A percentile compares a stretch with the other conserved stretches of the same genome.
phyloP scores from a whole-genome alignment of 2,329 filamentous ascomycete species.

The Trichophaea hybrida region DNA sequence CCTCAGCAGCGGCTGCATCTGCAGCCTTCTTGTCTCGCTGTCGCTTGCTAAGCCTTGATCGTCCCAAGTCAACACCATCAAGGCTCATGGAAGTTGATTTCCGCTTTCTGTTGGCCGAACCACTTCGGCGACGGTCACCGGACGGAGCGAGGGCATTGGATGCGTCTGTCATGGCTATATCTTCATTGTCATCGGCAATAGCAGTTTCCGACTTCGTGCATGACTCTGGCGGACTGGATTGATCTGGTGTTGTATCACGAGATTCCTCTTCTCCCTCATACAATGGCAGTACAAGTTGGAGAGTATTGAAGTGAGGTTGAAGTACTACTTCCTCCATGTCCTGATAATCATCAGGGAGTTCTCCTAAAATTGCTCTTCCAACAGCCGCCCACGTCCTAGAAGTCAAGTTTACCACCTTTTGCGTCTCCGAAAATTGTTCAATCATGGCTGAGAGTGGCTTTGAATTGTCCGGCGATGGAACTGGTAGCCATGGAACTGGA shows the following conservation, averaged over 20 bases:
- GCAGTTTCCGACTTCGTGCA: conserved; percentile 8
- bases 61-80: conserved; percentile 22
- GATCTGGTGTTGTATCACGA: conserved; percentile 18
- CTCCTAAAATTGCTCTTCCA: conserved; percentile 18
- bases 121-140: conserved; percentile 19
- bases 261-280: conserved; percentile 17
- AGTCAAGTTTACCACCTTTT: conserved; percentile 7
- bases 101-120: conserved; percentile 26
- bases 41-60: conserved; percentile 41
- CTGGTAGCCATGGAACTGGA: conserved; percentile 20
- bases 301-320: conserved; percentile 6
- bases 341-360: conserved; percentile 5
- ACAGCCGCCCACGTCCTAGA: conserved; percentile 19
- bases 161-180: conserved; percentile 25
- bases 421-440: conserved; percentile 9
- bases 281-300: conserved; percentile 13
- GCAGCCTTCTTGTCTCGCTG: conserved; percentile 47
- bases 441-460: conserved; percentile 12
- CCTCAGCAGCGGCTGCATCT: conserved; percentile 36
- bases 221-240: conserved; percentile 9
- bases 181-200: conserved; percentile 17
- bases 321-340: conserved; percentile 6
- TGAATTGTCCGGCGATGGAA: conserved; percentile 10
- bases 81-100: conserved; percentile 26
- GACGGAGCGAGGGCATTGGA: conserved; percentile 14